Evolutionary conservation across 305 asterid species (phyloP).

Genomic region (Rubia peregrina): DNA sequence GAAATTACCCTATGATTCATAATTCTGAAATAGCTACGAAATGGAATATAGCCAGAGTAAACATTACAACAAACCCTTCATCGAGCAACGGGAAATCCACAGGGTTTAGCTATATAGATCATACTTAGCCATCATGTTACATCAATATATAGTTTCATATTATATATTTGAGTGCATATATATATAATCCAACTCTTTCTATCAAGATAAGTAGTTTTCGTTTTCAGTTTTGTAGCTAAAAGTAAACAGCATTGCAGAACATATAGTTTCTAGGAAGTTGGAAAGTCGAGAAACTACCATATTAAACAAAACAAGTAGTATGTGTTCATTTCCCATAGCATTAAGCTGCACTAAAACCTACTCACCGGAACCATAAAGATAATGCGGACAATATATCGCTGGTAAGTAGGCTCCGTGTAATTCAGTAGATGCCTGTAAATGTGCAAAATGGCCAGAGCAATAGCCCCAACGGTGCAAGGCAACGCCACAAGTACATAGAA

Average conservation of each 20-base stretch:
- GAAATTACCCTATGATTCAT: not conserved
- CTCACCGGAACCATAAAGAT: slow-evolving; percentile 99
- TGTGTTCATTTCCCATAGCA: not conserved
- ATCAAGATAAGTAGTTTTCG: not conserved
- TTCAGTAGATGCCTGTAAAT: slow-evolving; percentile 88
- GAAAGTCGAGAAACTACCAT: not conserved
- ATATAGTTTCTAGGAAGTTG: not conserved
- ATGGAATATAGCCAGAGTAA: not conserved
- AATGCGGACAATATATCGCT: slow-evolving; percentile 92
- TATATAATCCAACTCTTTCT: not conserved
- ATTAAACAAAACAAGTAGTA: not conserved
- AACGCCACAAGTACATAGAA: slow-evolving; percentile 72
- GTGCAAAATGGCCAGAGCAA: slow-evolving; percentile 65
- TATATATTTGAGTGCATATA: too few species aligned
- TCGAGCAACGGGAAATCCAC: not conserved
- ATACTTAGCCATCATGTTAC: not conserved
- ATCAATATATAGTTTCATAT: not conserved
- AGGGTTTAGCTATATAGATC: not conserved
- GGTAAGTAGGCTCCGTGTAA: slow-evolving; percentile 95
- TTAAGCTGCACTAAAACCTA: not conserved
- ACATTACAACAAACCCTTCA: not conserved
- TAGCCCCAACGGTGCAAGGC: slow-evolving; percentile 87
- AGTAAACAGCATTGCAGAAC: not conserved
- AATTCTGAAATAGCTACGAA: too few species aligned
- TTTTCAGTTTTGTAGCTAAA: not conserved